phyloP scores from a whole-genome alignment of 176 grass and related monocot genomes.

The Phragmites australis region DNA sequence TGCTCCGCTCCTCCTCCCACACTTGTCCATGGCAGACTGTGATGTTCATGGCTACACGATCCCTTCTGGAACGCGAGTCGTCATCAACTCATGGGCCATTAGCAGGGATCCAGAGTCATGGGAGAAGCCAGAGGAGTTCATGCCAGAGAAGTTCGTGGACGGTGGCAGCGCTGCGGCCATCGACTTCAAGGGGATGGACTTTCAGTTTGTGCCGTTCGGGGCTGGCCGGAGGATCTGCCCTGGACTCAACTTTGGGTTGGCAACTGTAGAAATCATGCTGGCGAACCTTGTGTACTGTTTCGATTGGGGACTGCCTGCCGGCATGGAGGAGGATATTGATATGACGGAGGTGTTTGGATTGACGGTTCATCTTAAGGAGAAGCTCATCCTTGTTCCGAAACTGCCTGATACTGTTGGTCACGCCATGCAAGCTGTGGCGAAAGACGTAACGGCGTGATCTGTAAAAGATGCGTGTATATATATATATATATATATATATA shows the following conservation, averaged over 20 bases:
- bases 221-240: conserved; percentile 49
- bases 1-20: conserved; percentile 37
- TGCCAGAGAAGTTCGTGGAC: conserved; percentile 36
- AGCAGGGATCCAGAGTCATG: neutral
- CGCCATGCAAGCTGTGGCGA: no score
- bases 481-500: no score
- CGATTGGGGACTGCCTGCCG: conserved; percentile 40
- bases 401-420: no score
- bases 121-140: conserved; percentile 2
- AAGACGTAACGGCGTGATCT: no score
- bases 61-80: conserved; percentile 31
- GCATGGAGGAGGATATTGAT: conserved; percentile 35
- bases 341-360: conserved; percentile 42
- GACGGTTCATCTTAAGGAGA: conserved; percentile 33
- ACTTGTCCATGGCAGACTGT: conserved; percentile 22
- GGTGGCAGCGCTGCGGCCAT: neutral
- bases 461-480: no score
- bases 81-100: conserved; percentile 41
- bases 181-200: conserved; percentile 31
- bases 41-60: conserved; percentile 32
- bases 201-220: conserved; percentile 14
- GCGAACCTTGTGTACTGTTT: conserved; percentile 49
- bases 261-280: conserved; percentile 48
- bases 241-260: conserved; percentile 43
- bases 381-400: conserved; percentile 43